Conservation (phyloP, 345 rosid species). For the Dipteronia dyeriana region DNA sequence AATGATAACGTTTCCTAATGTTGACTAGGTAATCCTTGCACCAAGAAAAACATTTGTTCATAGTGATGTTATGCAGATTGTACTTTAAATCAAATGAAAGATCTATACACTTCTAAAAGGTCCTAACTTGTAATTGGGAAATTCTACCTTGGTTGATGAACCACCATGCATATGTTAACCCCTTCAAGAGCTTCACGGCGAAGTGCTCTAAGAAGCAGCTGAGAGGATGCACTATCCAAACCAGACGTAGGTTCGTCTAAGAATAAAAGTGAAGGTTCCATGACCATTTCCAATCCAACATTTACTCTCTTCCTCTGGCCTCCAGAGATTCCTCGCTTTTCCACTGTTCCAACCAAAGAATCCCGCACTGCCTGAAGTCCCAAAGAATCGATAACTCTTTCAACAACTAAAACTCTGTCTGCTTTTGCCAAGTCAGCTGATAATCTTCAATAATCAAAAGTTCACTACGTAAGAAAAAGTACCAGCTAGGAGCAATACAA, state of each 20-base stretch:
- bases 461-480: slow-evolving; percentile 6
- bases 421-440: slow-evolving; percentile 60
- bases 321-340: slow-evolving; percentile 94
- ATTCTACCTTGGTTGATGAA: slow-evolving; percentile 93
- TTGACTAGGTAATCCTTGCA: neutral
- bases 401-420: slow-evolving; percentile 86
- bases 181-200: slow-evolving; percentile 92
- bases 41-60: neutral
- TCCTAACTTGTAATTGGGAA: neutral
- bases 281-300: slow-evolving; percentile 95
- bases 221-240: slow-evolving; percentile 96
- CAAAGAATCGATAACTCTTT: slow-evolving; percentile 84
- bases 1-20: neutral
- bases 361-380: slow-evolving; percentile 83
- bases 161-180: slow-evolving; percentile 90
- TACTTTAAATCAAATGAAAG: neutral
- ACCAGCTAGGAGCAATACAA: slow-evolving; percentile 8
- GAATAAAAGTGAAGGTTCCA: slow-evolving; percentile 94
- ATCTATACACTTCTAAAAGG: neutral
- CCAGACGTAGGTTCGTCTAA: slow-evolving; percentile 99
- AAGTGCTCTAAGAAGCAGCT: slow-evolving; percentile 85
- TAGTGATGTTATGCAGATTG: neutral
- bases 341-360: slow-evolving; percentile 92
- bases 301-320: slow-evolving; percentile 96
- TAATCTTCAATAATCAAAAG: slow-evolving; percentile 45